These are phyloP conservation scores for Tephrocybe sp. DNA, from an alignment of 768 basidiomycete species.

Conservation along the genomic window DNA sequence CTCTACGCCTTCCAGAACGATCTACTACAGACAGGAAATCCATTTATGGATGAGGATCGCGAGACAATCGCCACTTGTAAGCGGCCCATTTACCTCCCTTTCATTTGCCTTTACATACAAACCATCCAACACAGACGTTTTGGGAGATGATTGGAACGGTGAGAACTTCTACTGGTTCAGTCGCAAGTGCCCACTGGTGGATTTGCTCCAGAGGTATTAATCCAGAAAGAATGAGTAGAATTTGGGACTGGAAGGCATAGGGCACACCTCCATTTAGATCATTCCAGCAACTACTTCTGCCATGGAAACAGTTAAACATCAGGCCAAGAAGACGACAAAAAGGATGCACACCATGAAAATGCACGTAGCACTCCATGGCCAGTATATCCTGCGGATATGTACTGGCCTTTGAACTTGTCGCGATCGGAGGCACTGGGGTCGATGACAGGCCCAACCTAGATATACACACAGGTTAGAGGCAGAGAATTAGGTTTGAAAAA, in stretches of 20 bases:
- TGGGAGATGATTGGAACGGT: conserved; percentile 92
- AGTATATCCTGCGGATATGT: conserved; percentile 68
- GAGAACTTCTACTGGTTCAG: conserved; percentile 98
- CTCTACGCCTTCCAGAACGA: conserved; percentile 92
- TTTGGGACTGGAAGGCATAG: too few relatives aligned
- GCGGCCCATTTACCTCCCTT: conserved; percentile 24
- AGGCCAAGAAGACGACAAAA: neutral
- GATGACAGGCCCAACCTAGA: conserved; percentile 64
- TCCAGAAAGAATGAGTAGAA: too few relatives aligned
- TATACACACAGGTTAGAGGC: neutral
- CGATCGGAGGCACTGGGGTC: conserved; percentile 21
- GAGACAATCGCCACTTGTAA: conserved; percentile 78
- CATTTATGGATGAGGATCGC: conserved; percentile 82
- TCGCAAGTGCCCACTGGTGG: conserved; percentile 51
- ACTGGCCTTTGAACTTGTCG: conserved; percentile 44
- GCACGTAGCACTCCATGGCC: conserved; percentile 84
- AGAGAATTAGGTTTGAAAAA: neutral
- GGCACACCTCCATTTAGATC: too few relatives aligned
- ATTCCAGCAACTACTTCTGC: conserved; percentile 64
- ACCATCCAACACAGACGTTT: conserved; percentile 73
- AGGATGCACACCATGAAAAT: conserved; percentile 64
- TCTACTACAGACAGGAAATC: conserved; percentile 75
- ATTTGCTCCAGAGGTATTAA: too few relatives aligned
- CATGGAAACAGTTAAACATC: conserved; percentile 31
- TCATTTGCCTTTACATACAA: too few relatives aligned